Conservation (phyloP, 2,329 filamentous ascomycete species). For the Pseudocercospora macadamiae region DNA sequence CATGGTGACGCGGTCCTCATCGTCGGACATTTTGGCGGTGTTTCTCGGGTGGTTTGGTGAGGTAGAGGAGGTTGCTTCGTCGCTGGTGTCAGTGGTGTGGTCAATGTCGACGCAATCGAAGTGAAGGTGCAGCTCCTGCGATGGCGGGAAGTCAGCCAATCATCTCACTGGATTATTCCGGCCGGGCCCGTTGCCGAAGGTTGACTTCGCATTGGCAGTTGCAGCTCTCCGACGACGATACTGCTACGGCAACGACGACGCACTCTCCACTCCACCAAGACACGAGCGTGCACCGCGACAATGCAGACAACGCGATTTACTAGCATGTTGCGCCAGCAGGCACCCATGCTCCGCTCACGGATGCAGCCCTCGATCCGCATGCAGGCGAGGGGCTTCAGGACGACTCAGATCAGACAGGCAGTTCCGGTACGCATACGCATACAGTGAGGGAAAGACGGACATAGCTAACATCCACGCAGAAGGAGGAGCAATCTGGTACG, state of each 20-base stretch:
- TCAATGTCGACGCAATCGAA: conserved; percentile 20
- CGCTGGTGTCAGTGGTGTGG: conserved; percentile 17
- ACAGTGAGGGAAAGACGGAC: conserved; percentile 2
- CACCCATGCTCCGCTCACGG: conserved; percentile 39
- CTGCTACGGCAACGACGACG: background rate
- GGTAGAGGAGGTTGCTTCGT: conserved; percentile 23
- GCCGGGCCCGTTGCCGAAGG: no score
- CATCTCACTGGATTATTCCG: no score
- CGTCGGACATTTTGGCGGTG: conserved; percentile 81
- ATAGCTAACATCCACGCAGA: conserved; percentile 51
- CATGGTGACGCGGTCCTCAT: conserved; percentile 89
- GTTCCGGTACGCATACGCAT: conserved; percentile 36
- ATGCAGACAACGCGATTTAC: conserved; percentile 46
- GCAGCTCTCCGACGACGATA: background rate
- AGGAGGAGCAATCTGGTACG: conserved; percentile 67
- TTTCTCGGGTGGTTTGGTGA: conserved; percentile 20
- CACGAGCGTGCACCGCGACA: conserved; percentile 27
- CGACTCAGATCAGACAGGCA: conserved; percentile 35
- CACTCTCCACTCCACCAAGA: conserved; percentile 33
- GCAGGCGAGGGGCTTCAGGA: conserved; percentile 39
- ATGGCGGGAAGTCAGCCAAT: background rate
- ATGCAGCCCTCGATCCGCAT: conserved; percentile 40
- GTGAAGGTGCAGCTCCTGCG: conserved; percentile 1
- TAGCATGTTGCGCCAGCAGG: conserved; percentile 41
- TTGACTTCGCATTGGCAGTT: no score